Base-by-base conservation (phyloP, 2,329 filamentous ascomycete genomes). In the Pseudonectria foliicola region DNA sequence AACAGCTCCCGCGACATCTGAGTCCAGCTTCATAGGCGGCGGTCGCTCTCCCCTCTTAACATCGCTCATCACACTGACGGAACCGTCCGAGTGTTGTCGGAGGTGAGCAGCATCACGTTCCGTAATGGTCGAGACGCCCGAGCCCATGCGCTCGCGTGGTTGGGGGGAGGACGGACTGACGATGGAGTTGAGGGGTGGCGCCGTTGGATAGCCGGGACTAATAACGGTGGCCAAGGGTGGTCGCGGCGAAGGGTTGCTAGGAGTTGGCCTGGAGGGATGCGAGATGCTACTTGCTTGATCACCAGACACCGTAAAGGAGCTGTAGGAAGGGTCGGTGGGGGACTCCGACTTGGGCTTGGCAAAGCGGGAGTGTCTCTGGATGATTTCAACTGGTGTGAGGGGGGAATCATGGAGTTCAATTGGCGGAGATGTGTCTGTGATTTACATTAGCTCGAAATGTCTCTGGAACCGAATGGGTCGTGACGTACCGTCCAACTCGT, bases 401-500 rank as follows among this genome's bases (percentile, higher is more conserved):
- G 59, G 59, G 2, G 63, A 67, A 37, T 65, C 64, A 13, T 65
- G 59, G 3, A 76, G 61, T 42, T 76, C 72, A 12, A 51, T 54
- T 1, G 46, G 60, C 0, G 58, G 54, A 0, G 68, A 68, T 1
- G 63, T 70, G 40, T 71, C 69, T 64, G 34, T 12, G 28, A 13
- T 25, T 33, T 31, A 40, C 34, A 45, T 34, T 10, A 27, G 13
- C 14, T 25, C 23, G 3, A 12, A 16, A 7, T 10, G 2, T 3
- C 2, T 21, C 11, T 12, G 12, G 13, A 23, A 27, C 10, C 11
- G 13, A 18, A 10, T 3, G 31, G 5, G 2, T 3, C 11, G 18
- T 5, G 8, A 53, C 63, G 45, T 57, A 71, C 71, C 68, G 37
- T 54, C 55, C 27, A 76, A 52, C 43, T 76, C 72, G 6, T 59